Evolutionary conservation across 352 stramenopile genomes (phyloP), one percentile per base, ranked within the genome.

Genomic region (Elongisporangium undulatum): DNA sequence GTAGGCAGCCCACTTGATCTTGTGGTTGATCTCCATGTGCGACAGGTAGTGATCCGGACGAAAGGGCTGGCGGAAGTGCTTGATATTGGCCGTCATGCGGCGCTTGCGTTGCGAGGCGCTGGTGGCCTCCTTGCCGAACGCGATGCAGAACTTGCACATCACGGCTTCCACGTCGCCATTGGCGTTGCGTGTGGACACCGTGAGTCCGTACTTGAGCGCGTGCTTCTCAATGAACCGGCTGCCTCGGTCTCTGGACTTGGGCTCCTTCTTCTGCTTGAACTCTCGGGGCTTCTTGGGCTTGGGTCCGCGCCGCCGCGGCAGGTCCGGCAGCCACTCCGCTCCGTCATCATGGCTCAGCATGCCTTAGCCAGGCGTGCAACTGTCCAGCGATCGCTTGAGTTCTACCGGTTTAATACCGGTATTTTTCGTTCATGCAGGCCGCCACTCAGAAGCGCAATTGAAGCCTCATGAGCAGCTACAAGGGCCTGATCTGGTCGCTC

Each of bases 91-190:
- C 1, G 79, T 87, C 4, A 74, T 75, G 24, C 79, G 77, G 24
- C 77, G 79, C 61, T 89, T 89, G 49, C 79, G 76, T n/a, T 60
- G 71, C n/a, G 72, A 52, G 49, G 85, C 72, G 29, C 66, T 49
- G 20, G 75, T 64, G 55, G 71, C 74, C 50, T 89, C 79, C 64
- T 87, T 86, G 51, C 79, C 79, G 62, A 87, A 89, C 3, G 77
- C 77, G 51, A 87, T 75, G 64, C 79, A 89, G 58, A 89, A 89
- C 69, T 85, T 86, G 74, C 79, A 89, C 77, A 87, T 87, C 50
- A 87, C 79, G 23, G 70, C 74, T 67, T 87, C 77, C 34, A 89
- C 79, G 41, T 71, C 71, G 34, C 56, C 61, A 38, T 71, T 71
- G 59, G 64, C 66, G 61, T 82, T 82, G 62, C 79, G 75, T 41